These are phyloP conservation scores for Lodderomyces oxycetoniae DNA, from an alignment of 1,139 yeast species.

Conservation along the genomic window DNA sequence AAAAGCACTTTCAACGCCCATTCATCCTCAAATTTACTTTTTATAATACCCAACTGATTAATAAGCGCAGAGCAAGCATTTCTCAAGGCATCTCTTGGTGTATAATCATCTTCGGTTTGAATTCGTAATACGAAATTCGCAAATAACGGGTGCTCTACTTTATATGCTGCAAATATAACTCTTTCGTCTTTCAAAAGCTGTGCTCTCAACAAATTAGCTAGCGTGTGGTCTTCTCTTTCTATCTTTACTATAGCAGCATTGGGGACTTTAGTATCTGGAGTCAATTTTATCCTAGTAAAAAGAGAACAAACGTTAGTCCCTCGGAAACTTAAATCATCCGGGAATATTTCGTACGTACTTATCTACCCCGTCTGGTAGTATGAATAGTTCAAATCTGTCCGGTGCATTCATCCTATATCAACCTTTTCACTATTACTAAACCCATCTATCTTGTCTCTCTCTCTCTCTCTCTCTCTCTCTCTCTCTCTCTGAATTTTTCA, in stretches of 20 bases:
- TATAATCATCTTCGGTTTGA: slow-evolving; percentile 92
- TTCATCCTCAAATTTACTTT: slow-evolving; percentile 79
- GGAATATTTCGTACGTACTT: slow-evolving; percentile 40
- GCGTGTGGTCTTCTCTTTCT: slow-evolving; percentile 96
- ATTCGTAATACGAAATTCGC: slow-evolving; percentile 91
- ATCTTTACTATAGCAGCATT: slow-evolving; percentile 90
- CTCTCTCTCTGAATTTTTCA: neutral
- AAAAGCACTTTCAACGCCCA: slow-evolving; percentile 84
- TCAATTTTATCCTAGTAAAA: slow-evolving; percentile 57
- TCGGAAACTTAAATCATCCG: too few relatives aligned
- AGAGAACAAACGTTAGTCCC: slow-evolving; percentile 5
- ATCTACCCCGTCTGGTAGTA: slow-evolving; percentile 96
- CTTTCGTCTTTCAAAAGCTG: slow-evolving; percentile 81
- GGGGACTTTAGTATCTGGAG: slow-evolving; percentile 93
- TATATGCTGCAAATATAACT: slow-evolving; percentile 93
- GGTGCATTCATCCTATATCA: slow-evolving; percentile 80
- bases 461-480: neutral
- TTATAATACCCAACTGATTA: slow-evolving; percentile 68
- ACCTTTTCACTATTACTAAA: too few relatives aligned
- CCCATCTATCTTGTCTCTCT: neutral
- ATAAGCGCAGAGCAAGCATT: slow-evolving; percentile 85
- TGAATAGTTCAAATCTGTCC: slow-evolving; percentile 93
- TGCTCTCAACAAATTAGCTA: slow-evolving; percentile 83
- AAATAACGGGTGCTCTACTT: slow-evolving; percentile 94
- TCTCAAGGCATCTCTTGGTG: slow-evolving; percentile 84